Conservation (phyloP, 495 filamentous ascomycete species). For the Tirmania nivea region DNA sequence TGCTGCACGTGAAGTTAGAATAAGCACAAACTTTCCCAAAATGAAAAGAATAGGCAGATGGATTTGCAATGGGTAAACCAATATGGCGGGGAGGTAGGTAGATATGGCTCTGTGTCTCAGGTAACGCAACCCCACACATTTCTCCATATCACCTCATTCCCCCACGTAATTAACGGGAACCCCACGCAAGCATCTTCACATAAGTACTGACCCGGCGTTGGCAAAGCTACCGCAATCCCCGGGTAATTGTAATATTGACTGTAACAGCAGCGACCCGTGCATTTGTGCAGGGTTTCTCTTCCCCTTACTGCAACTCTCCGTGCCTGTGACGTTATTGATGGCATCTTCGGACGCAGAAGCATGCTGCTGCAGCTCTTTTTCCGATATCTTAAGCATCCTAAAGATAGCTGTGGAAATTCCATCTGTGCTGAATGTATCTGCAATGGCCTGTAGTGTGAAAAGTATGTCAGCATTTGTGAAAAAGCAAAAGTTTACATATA, state of each 20-base stretch:
- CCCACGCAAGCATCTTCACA: too few species aligned
- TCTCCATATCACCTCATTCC: too few species aligned
- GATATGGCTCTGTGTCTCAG: too few species aligned
- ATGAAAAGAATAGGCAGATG: background rate
- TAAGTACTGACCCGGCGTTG: constrained; percentile 5
- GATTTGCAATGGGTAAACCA: too few species aligned
- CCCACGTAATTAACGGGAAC: too few species aligned
- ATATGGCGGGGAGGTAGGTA: too few species aligned
- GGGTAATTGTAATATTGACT: constrained; percentile 39
- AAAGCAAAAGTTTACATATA: background rate
- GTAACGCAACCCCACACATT: too few species aligned
- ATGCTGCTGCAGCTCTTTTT: constrained; percentile 5
- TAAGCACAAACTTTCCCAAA: constrained; percentile 17
- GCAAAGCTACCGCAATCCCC: constrained; percentile 35
- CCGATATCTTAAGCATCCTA: constrained; percentile 16
- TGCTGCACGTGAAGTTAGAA: constrained; percentile 22
- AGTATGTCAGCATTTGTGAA: too few species aligned
- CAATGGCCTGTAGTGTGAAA: constrained; percentile 6
- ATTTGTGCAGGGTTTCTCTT: constrained; percentile 22
- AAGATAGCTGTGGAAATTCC: constrained; percentile 8
- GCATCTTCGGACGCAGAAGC: background rate
- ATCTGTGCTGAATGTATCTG: constrained; percentile 8
- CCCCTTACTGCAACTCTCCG: constrained; percentile 20
- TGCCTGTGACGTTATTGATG: background rate
- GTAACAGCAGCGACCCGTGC: constrained; percentile 44